Conservation (phyloP, 768 basidiomycete species). For the Mycena galericulata region DNA sequence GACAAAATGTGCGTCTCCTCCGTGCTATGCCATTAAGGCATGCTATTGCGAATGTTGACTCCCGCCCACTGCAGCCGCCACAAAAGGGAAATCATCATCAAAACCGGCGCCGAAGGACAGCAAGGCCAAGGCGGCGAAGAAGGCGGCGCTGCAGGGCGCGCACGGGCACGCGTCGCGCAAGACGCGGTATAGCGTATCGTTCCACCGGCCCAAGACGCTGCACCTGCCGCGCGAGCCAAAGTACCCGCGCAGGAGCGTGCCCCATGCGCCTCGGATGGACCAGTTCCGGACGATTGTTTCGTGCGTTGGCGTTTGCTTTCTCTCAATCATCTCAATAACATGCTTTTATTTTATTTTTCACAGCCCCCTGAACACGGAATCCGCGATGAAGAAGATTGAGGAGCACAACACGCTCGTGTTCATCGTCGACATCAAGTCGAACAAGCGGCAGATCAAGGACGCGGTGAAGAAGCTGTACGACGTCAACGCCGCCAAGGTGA, state of each 20-base stretch:
- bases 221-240: conserved; percentile 84
- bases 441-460: conserved; percentile 99
- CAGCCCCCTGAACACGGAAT: conserved; percentile 93
- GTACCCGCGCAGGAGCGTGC: conserved; percentile 96
- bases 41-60: too few species aligned
- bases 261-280: conserved; percentile 95
- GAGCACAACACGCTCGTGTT: conserved; percentile 99
- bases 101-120: conserved; percentile 56
- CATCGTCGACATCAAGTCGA: conserved; percentile 93
- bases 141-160: conserved; percentile 92
- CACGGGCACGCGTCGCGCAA: conserved; percentile 84
- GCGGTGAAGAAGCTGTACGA: conserved; percentile 99
- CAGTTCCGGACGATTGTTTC: conserved; percentile 95
- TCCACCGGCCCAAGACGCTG: conserved; percentile 97
- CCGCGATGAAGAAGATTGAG: conserved; percentile 99
- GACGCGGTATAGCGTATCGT: conserved; percentile 86
- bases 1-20: conserved; percentile 54
- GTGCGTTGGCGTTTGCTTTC: conserved; percentile 58
- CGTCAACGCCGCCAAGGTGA: conserved; percentile 95
- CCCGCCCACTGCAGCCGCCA: too few species aligned
- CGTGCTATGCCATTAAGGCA: conserved; percentile 30
- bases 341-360: too few species aligned
- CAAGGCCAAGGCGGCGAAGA: conserved; percentile 96
- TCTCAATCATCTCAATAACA: too few species aligned
- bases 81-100: too few species aligned